Conservation (phyloP, 2,329 filamentous ascomycete species). For the Fusarium sp. region DNA sequence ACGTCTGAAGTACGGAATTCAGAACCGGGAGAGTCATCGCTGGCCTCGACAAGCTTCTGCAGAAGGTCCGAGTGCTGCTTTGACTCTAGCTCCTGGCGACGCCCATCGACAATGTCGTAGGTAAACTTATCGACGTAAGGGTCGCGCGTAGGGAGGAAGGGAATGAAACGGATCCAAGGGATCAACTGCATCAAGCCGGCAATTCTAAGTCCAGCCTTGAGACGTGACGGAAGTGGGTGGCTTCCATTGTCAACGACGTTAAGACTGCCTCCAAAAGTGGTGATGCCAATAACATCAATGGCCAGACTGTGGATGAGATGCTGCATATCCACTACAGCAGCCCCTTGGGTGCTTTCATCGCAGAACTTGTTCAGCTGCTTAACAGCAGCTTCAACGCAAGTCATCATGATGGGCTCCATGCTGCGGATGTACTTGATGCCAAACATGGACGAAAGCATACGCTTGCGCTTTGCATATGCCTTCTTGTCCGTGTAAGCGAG, state of each 20-base stretch:
- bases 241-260: not conserved
- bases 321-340: not conserved
- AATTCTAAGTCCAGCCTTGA: not conserved
- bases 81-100: not conserved
- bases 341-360: not conserved
- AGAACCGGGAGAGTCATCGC: not conserved
- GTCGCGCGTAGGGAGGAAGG: not conserved
- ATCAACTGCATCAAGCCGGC: not conserved
- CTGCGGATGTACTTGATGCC: not conserved
- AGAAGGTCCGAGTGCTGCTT: not conserved
- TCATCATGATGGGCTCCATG: not conserved
- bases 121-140: not conserved
- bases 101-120: not conserved
- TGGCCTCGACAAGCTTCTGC: not conserved
- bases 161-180: not conserved
- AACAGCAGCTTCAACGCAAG: not conserved
- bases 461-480: not conserved
- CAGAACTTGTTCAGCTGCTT: not conserved
- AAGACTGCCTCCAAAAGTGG: not conserved
- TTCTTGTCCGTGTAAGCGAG: not conserved
- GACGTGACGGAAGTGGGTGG: not conserved
- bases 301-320: not conserved
- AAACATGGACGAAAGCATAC: not conserved
- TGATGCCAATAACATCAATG: not conserved
- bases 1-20: not conserved